Evolutionary conservation across 1,139 yeast genomes (phyloP).

Genomic region (Kazachstania sp.): DNA sequence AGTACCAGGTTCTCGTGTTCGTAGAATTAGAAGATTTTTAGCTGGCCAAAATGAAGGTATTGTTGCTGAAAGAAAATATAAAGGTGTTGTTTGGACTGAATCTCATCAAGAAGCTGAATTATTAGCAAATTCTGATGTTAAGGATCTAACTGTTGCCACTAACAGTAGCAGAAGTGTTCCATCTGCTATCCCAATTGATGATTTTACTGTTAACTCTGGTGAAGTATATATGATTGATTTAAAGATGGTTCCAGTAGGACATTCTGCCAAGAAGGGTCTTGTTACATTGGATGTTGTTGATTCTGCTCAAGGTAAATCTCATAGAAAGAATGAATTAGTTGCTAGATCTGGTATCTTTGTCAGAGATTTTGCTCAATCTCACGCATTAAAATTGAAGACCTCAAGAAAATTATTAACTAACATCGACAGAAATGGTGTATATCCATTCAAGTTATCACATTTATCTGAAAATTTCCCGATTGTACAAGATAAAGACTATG

Average conservation of each 20-base stretch:
- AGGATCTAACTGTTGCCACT: conserved; percentile 36
- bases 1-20: conserved; percentile 85
- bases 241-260: conserved; percentile 62
- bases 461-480: conserved; percentile 54
- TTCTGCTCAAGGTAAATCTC: conserved; percentile 53
- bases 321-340: conserved; percentile 42
- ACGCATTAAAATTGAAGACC: conserved; percentile 66
- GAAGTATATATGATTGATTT: conserved; percentile 84
- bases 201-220: conserved; percentile 63
- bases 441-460: conserved; percentile 78
- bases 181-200: conserved; percentile 63
- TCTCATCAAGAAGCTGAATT: conserved; percentile 63
- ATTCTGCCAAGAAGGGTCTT: conserved; percentile 49
- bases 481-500: conserved; percentile 33
- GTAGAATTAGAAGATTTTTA: conserved; percentile 84
- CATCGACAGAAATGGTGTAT: conserved; percentile 77
- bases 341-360: conserved; percentile 67
- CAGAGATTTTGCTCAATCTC: conserved; percentile 76
- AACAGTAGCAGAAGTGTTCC: conserved; percentile 30
- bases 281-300: conserved; percentile 60
- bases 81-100: conserved; percentile 89
- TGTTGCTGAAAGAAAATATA: conserved; percentile 84
- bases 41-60: conserved; percentile 93
- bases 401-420: conserved; percentile 63
- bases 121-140: conserved; percentile 36